A percentile compares a stretch with the other conserved stretches of the same genome.
Evolutionary conservation across 108 stramenopile genomes (phyloP).

Genomic region (Nitzschia sp.): DNA sequence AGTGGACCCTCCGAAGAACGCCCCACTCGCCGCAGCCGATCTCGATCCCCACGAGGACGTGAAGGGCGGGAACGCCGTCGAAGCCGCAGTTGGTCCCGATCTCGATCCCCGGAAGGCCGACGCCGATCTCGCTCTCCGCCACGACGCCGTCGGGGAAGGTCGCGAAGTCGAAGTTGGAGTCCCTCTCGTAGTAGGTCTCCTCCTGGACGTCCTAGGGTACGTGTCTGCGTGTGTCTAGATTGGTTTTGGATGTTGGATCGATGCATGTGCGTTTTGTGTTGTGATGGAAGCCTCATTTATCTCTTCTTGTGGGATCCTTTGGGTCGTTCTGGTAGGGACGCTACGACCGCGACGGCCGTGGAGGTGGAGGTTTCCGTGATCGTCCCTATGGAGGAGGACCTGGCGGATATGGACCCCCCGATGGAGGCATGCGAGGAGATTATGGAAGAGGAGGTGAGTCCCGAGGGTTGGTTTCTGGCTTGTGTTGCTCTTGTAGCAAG

Average conservation of each 20-base stretch:
- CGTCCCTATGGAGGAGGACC: slow-evolving; percentile 23
- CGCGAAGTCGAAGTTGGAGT: slow-evolving; percentile 35
- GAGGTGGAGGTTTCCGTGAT: slow-evolving; percentile 15
- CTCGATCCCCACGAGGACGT: slow-evolving; percentile 31
- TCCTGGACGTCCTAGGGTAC: slow-evolving; percentile 16
- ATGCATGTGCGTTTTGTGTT: no score
- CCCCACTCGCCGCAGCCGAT: slow-evolving; percentile 26
- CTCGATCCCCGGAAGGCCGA: slow-evolving; percentile 7
- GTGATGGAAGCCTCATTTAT: no score
- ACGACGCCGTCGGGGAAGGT: slow-evolving; percentile 20
- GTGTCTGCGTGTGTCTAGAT: background rate
- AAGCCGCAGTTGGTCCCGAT: slow-evolving; percentile 16
- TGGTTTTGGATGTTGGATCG: no score
- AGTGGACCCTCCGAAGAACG: slow-evolving; percentile 9
- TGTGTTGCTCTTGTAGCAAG: background rate
- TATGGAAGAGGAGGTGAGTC: slow-evolving; percentile 9
- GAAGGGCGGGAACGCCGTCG: slow-evolving; percentile 23
- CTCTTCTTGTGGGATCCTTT: no score
- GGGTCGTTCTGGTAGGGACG: background rate
- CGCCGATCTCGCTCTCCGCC: slow-evolving; percentile 28
- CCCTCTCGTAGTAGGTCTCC: slow-evolving; percentile 49
- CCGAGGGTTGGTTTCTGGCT: no score
- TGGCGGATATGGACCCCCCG: slow-evolving; percentile 21
- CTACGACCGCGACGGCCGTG: slow-evolving; percentile 24
- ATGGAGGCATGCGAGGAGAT: slow-evolving; percentile 22